Evolutionary conservation across 768 basidiomycete genomes (phyloP), one percentile per base, ranked within the genome.

Genomic region (Royoungia palumana): DNA sequence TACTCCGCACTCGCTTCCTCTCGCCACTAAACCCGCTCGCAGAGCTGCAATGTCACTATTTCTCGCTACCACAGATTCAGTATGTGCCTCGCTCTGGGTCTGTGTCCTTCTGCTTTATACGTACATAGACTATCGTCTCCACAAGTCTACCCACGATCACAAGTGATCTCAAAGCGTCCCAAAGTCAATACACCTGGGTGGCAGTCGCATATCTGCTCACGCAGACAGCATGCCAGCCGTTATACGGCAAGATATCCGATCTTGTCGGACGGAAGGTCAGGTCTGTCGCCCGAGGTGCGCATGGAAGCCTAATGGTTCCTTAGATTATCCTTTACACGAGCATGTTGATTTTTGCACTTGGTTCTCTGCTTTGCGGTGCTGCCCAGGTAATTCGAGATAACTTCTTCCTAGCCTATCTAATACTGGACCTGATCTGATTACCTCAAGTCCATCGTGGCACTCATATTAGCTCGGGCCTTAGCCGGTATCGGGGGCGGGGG

Each of bases 401-500:
- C 53, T 51, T 55, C 40, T 50, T 53, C 51, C 44, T 54, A 43
- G 17, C 49, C 45, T 39, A 51, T 41, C 49, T 52, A 40, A 32
- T 14, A 5, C 32, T 32, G 32, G 16, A 34, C 50, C 51, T 60
- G 58, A 57, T 53, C 43, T 46, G 41, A 41, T 58, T 48, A 51
- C 53, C 35, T 46, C 47, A 41, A 70, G 71, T 63, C 57, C 38
- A 74, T 79, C 41, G 66, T 70, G 47, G 85, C 81, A 80, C 76
- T 91, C 42, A 87, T 90, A 50, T 67, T 80, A 21, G 78, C 83
- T 44, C 77, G 89, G 40, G 75, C 70, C 43, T 50, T 79, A 46
- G 85, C 88, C 51, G 90, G 90, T 36, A 73, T 89, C 50, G 90
- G 90, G n/a, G 90, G 85, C 14, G 90, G 90, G 30, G 90, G 90